Base-by-base conservation (phyloP, 2,329 filamentous ascomycete genomes). In the Colletotrichum sp. region DNA sequence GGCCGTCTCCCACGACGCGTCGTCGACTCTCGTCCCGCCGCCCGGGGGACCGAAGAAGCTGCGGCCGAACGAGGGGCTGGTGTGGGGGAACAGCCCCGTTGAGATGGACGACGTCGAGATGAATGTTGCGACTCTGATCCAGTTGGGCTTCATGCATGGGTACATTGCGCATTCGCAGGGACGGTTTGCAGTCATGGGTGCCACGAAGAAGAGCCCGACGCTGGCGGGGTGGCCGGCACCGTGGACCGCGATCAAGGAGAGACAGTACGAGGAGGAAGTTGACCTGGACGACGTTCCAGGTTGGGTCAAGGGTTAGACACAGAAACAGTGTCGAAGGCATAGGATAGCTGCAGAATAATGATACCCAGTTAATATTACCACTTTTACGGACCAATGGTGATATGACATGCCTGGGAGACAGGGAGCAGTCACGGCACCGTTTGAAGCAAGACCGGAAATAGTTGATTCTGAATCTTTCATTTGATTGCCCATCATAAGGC, bases 181-280 rank as follows among this genome's bases (percentile, higher is more conserved):
- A 59, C 93, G 94, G 65, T 96, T 98, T 81, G 96, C 95, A 15
- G 95, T 98, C 59, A 92, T 94, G 69, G 96, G 96, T 4, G 92
- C 94, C 28, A 89, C 90, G 76, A 91, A 90, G 78, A 91, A 90
- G 6, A 90, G 91, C 28, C 90, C 93, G 0, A 84, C 95, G 24
- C 88, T 88, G 39, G 94, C 93, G 2, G 95, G 95, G 0, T 98
- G 96, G 87, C 96, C 96, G 2, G 87, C 87, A 59, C 92, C 95
- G 1, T 95, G 93, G 89, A 88, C 92, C 72, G 93, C 93, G 1
- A 90, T 98, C 18, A 88, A 87, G 62, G 88, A 90, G 39, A 90
- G 91, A 78, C 90, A 92, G 71, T 89, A 88, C 16, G 89, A 90
- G 60, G 90, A 93, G 78, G 88, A 90, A 1, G 85, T 87, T 52